Base-by-base conservation (phyloP, 1,139 yeast genomes). In the Taiozyma sp. region DNA sequence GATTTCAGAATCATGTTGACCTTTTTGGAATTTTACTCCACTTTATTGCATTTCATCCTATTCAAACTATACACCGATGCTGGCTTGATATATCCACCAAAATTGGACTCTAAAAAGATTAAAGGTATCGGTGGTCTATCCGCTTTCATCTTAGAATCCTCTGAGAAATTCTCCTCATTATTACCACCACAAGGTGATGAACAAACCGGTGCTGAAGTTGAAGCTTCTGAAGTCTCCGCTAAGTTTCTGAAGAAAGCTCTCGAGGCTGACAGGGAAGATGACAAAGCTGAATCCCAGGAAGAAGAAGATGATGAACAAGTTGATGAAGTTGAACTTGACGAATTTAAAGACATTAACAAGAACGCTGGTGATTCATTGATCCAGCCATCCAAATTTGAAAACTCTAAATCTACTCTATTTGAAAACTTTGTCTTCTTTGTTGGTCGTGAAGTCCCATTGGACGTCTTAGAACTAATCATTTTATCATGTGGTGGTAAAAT, bases 1-100 rank as follows among this genome's bases (percentile, higher is more conserved):
- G 99, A 93, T 72, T 91, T 95, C 76, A 81, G 95, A 70, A 89
- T 93, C 73, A 93, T 93, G 99, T 77, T 90, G 65, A 91, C 99
- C 1, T 93, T 93, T 71, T 79, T 93, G 66, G 99, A 93, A 71
- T 91, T 95, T 69, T 93, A 93, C 73, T 86, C 96, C 32, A 93
- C 98, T 29, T 74, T 93, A 62, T 72, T 91, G 64, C 96, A 91
- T 67, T 93, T 95, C 65, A 91, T 85, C 26, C 75, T 91, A 55
- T 93, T 68, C 78, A 86, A 88, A 68, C 77, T 95, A 56, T 93
- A 89, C 73, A 81, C 87, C 35, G 98, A 90, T 59, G 76, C 85
- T 41, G 91, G 85, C 52, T 79, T 93, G 64, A 84, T 88, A 43
- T 93, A 91, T 69, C 99, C 99, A 46, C 99, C 99, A 52, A 80